These are phyloP conservation scores for Saccharomyces kudriavzevii DNA, from an alignment of 805 yeast genomes.

Conservation along the genomic window DNA sequence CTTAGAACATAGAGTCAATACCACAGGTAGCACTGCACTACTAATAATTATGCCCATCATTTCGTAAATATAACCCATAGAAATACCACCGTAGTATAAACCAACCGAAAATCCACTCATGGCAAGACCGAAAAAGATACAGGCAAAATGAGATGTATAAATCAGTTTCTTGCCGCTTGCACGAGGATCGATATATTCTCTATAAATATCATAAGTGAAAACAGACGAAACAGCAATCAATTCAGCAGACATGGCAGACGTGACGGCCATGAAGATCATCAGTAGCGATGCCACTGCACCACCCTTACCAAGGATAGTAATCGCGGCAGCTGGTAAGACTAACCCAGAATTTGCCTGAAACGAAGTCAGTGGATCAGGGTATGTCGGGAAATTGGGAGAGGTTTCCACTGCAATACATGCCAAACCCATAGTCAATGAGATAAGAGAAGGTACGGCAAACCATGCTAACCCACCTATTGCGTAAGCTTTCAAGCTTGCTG, in stretches of 20 bases:
- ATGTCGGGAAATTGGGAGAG: conserved; percentile 69
- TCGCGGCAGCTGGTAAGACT: conserved; percentile 61
- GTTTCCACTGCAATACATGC: conserved; percentile 69
- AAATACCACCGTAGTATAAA: conserved; percentile 68
- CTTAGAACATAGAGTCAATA: conserved; percentile 54
- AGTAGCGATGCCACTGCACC: conserved; percentile 81
- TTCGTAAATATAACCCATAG: conserved; percentile 82
- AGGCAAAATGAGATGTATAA: conserved; percentile 57
- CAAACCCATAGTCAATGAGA: conserved; percentile 81
- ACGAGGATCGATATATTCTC: conserved; percentile 67
- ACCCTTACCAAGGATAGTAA: conserved; percentile 74
- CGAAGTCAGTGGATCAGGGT: conserved; percentile 56
- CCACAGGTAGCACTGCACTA: conserved; percentile 75
- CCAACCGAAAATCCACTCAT: conserved; percentile 85
- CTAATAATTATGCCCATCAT: conserved; percentile 86
- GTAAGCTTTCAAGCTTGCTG: conserved; percentile 80
- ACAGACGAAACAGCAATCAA: conserved; percentile 81
- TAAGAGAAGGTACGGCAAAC: conserved; percentile 82
- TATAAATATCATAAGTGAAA: conserved; percentile 78
- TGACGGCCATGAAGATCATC: conserved; percentile 83
- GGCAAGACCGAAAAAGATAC: conserved; percentile 47
- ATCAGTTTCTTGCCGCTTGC: conserved; percentile 73
- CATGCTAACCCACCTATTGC: conserved; percentile 83
- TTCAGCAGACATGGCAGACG: conserved; percentile 89
- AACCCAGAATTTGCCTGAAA: conserved; percentile 77